Evolutionary conservation across 805 yeast species (phyloP), one percentile per base, ranked within the genome.

Genomic region (Priceomyces melissophilus): DNA sequence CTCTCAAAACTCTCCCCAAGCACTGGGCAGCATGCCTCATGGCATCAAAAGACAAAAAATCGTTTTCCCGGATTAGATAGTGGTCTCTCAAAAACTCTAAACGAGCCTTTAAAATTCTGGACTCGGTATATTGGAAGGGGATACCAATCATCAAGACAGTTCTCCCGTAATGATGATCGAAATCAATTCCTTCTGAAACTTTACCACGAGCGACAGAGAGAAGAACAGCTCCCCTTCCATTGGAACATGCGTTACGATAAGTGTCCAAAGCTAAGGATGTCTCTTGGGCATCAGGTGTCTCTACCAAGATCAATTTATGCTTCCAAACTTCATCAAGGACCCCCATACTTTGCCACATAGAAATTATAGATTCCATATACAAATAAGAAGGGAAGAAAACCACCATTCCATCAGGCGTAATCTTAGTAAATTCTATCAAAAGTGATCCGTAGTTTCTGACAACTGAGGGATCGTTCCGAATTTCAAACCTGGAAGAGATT

Each of bases 1-100:
- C 99, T 69, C 99, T 79, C 47, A 93, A 69, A 40, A 93, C 99
- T 58, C 99, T 81, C 9, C 99, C 99, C 55, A 93, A 67, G 65
- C 99, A 93, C 63, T 93, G 99, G 0, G 99, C 98, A 3, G 98
- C 99, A 67, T 93, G 99, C 58, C 99, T 80, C 99, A 93, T 93
- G 10, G 99, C 99, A 65, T 93, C 99, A 73, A 93, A 93, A 9
- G 98, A 90, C 30, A 93, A 61, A 58, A 93, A 93, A 55, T 93
- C 99, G 57, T 87, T 89, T 55, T 93, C 99, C 48, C 88, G 76
- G 41, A 93, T 91, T 54, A 89, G 95, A 60, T 79, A 91, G 54
- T 89, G 90, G 58, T 93, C 98, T 49, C 98, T 73, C 60, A 93
- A 64, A 55, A 93, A 93, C 63, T 93, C 99, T 34, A 93, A 69